These are phyloP conservation scores for Hypoxylon trugodes DNA, from an alignment of 495 filamentous ascomycete species.

Conservation along the genomic window DNA sequence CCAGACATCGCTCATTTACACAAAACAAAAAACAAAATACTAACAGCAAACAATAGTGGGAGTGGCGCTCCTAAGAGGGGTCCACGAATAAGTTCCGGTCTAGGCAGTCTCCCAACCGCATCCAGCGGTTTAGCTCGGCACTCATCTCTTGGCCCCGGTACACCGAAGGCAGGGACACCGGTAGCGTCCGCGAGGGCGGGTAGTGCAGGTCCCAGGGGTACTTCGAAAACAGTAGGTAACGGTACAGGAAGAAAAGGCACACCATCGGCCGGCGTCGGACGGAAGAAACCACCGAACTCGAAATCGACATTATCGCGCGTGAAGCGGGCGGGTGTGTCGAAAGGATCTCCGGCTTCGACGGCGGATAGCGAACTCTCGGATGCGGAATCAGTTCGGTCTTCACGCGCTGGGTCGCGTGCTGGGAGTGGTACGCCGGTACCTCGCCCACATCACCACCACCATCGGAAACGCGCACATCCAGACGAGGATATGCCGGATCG, in stretches of 20 bases:
- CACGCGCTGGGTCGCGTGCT: slow-evolving; percentile 46
- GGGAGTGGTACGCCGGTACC: slow-evolving; percentile 61
- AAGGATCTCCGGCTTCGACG: slow-evolving; percentile 66
- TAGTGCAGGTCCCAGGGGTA: slow-evolving; percentile 71
- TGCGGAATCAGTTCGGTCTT: slow-evolving; percentile 63
- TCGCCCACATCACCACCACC: slow-evolving; percentile 53
- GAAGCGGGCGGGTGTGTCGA: slow-evolving; percentile 58
- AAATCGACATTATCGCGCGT: slow-evolving; percentile 62
- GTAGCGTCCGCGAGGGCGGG: slow-evolving; percentile 67
- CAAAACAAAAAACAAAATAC: slow-evolving; percentile 10
- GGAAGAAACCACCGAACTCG: slow-evolving; percentile 67
- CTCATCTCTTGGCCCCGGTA: slow-evolving; percentile 82
- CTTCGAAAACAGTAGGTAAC: slow-evolving; percentile 55
- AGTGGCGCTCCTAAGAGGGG: slow-evolving; percentile 69
- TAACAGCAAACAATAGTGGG: slow-evolving; percentile 41
- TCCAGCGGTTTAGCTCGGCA: slow-evolving; percentile 80
- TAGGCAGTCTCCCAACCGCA: slow-evolving; percentile 71
- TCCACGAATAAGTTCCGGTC: slow-evolving; percentile 70
- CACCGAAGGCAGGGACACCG: slow-evolving; percentile 80
- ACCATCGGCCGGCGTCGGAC: slow-evolving; percentile 61
- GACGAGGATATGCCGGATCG: slow-evolving; percentile 48
- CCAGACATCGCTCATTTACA: neutral
- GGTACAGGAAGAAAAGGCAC: slow-evolving; percentile 66
- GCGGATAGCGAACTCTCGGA: slow-evolving; percentile 72
- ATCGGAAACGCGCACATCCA: slow-evolving; percentile 50